phyloP scores from a whole-genome alignment of 306 rosid genomes.

The Cucumis hystrix region DNA sequence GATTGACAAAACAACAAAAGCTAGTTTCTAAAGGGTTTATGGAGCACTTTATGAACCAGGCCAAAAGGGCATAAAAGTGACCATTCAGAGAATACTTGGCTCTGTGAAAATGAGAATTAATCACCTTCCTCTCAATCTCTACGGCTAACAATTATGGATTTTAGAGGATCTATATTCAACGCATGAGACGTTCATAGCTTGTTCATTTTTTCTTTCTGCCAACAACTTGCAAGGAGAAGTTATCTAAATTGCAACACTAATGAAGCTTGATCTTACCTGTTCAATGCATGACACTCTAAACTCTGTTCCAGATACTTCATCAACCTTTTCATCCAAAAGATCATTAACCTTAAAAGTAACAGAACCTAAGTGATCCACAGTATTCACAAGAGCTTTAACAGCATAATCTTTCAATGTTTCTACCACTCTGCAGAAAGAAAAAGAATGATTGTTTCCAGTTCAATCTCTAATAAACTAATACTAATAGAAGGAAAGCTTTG shows the following conservation, averaged over 20 bases:
- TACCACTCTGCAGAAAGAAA: constrained; percentile 45
- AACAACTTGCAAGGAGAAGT: neutral
- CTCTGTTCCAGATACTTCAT: constrained; percentile 82
- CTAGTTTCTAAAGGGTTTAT: neutral
- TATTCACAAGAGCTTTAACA: constrained; percentile 89
- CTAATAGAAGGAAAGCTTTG: neutral
- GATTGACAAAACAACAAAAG: neutral
- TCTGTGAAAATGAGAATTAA: neutral
- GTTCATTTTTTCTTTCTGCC: neutral
- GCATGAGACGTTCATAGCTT: neutral
- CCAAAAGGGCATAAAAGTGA: neutral
- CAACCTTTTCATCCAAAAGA: constrained; percentile 89
- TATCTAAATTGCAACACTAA: neutral
- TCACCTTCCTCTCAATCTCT: neutral
- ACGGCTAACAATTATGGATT: neutral
- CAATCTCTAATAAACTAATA: constrained; percentile 1
- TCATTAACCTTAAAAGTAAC: constrained; percentile 86
- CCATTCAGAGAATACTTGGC: neutral
- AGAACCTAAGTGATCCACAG: constrained; percentile 97
- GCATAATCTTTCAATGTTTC: constrained; percentile 96
- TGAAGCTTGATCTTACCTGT: constrained; percentile 41
- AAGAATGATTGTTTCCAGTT: neutral
- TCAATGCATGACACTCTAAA: constrained; percentile 81
- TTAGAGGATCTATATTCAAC: neutral
- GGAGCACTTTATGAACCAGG: neutral